These are phyloP conservation scores for Leucosporidium yakuticum DNA, from an alignment of 768 basidiomycete species.

Conservation along the genomic window DNA sequence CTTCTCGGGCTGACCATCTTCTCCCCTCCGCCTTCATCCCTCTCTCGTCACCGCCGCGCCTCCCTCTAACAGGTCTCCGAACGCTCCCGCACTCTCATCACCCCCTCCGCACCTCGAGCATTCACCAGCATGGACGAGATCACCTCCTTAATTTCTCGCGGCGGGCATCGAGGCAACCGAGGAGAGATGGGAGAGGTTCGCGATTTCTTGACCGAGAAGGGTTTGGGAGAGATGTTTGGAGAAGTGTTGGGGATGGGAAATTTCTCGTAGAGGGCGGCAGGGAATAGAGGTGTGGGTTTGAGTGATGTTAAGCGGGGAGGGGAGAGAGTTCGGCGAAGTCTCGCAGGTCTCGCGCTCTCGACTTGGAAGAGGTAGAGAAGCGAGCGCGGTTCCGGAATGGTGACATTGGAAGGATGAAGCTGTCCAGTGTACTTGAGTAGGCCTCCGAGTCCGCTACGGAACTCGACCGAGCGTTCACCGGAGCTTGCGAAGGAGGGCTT, in stretches of 20 bases:
- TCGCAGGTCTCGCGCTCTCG: too few relatives aligned
- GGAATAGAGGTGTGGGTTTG: too few relatives aligned
- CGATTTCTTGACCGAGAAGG: conserved; percentile 41
- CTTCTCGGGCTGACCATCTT: not conserved
- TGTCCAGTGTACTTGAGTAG: too few relatives aligned
- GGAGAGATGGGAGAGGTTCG: conserved; percentile 46
- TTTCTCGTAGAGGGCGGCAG: too few relatives aligned
- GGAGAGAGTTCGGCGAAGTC: too few relatives aligned
- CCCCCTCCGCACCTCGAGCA: conserved; percentile 24
- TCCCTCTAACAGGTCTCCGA: conserved; percentile 41
- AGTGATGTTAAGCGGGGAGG: too few relatives aligned
- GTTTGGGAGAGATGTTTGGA: conserved; percentile 43
- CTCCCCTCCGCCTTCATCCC: not conserved
- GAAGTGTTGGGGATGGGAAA: conserved; percentile 40
- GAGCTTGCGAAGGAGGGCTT: too few relatives aligned
- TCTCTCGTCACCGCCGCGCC: not conserved
- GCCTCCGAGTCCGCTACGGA: too few relatives aligned
- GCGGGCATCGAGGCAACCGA: conserved; percentile 43
- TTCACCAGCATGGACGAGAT: conserved; percentile 44
- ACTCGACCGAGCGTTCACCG: too few relatives aligned
- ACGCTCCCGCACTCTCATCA: conserved; percentile 39
- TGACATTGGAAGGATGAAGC: too few relatives aligned
- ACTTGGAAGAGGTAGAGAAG: too few relatives aligned
- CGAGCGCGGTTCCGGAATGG: too few relatives aligned
- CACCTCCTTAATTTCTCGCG: conserved; percentile 42